Percentiles rank a stretch among this genome's conserved stretches.
Evolutionary conservation across 2,329 filamentous ascomycete genomes (phyloP).

Genomic region (Penicillium sp.): DNA sequence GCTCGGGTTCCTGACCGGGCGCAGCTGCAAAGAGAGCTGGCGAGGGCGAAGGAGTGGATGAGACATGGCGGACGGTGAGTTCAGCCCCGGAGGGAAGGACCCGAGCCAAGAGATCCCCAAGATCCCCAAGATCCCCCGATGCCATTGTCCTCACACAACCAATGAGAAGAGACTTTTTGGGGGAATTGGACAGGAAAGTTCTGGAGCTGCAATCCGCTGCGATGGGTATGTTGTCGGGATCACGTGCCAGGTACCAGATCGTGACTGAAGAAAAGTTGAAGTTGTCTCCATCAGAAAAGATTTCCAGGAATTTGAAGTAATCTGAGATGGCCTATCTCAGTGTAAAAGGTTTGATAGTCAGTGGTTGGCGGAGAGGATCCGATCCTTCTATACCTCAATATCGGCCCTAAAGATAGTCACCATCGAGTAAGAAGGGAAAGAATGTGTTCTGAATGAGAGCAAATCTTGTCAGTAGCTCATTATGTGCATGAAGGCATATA

Average conservation of each 20-base stretch:
- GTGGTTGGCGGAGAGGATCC: too few relatives aligned
- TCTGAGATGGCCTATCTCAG: background rate
- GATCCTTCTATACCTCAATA: too few relatives aligned
- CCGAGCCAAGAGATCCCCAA: constrained; percentile 47
- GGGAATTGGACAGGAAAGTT: constrained; percentile 16
- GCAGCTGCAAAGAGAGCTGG: constrained; percentile 74
- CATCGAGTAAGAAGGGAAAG: too few relatives aligned
- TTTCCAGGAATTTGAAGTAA: background rate
- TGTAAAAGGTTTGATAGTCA: background rate
- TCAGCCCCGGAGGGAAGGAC: constrained; percentile 49
- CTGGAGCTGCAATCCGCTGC: constrained; percentile 11
- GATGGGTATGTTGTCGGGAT: constrained; percentile 11
- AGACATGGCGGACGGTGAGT: constrained; percentile 78
- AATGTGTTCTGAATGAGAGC: too few relatives aligned
- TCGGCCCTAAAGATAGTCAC: too few relatives aligned
- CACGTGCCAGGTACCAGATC: constrained; percentile 15
- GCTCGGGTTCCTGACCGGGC: constrained; percentile 64
- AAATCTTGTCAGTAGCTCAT: too few relatives aligned
- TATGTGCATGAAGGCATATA: too few relatives aligned
- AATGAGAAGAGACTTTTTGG: constrained; percentile 16
- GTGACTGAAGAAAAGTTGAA: background rate
- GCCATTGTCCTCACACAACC: constrained; percentile 23
- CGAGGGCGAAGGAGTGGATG: constrained; percentile 70
- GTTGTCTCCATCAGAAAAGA: background rate
- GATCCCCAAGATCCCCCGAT: constrained; percentile 24